Evolutionary conservation across 371 early-diverging fungal species (phyloP).

Genomic region (Chytridium lagenaria): DNA sequence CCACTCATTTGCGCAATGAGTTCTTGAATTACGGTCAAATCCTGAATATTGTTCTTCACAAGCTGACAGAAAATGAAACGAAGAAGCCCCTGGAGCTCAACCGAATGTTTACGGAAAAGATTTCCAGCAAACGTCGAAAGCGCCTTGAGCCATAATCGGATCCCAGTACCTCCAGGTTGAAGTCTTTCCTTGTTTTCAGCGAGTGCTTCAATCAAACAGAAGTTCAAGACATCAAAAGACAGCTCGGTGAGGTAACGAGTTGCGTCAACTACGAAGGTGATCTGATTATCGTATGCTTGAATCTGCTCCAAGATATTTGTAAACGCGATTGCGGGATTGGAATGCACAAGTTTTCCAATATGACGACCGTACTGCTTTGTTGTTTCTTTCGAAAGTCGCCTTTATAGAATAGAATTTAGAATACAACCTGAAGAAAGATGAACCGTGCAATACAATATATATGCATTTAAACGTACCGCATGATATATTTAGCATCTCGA

Average conservation of each 20-base stretch:
- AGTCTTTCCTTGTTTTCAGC: constrained; percentile 60
- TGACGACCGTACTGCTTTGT: constrained; percentile 80
- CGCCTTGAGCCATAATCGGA: constrained; percentile 49
- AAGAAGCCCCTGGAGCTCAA: constrained; percentile 69
- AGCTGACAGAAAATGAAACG: constrained; percentile 74
- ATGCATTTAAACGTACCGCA: constrained; percentile 66
- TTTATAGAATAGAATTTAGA: constrained; percentile 23
- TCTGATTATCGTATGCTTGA: constrained; percentile 85
- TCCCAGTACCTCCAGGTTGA: constrained; percentile 68
- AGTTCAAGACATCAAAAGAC: constrained; percentile 85
- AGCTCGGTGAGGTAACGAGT: constrained; percentile 82
- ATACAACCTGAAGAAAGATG: neutral
- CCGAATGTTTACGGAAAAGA: constrained; percentile 70
- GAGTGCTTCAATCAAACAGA: constrained; percentile 71
- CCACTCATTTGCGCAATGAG: constrained; percentile 78
- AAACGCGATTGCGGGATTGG: constrained; percentile 84
- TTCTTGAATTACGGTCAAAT: constrained; percentile 71
- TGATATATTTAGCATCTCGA: constrained; percentile 65
- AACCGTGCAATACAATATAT: neutral
- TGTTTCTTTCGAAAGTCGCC: constrained; percentile 81
- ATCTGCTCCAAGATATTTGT: constrained; percentile 77
- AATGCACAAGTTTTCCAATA: constrained; percentile 80
- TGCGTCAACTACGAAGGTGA: constrained; percentile 83
- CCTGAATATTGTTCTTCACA: constrained; percentile 55
- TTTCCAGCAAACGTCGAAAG: constrained; percentile 77